phyloP scores from a whole-genome alignment of 768 basidiomycete genomes.

The Lactifluus hygrophoroides region DNA sequence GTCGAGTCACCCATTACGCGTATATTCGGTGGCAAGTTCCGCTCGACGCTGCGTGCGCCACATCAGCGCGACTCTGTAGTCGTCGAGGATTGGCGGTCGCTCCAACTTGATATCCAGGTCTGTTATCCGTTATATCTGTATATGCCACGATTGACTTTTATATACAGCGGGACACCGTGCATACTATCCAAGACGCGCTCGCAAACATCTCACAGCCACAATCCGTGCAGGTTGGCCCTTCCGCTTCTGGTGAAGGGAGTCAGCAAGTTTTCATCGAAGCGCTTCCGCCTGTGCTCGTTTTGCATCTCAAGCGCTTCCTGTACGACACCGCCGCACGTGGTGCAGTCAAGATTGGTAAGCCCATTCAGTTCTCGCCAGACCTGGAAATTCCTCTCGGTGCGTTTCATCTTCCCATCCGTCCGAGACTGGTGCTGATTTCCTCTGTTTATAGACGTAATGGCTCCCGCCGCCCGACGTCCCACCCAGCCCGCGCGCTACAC shows the following conservation, averaged over 20 bases:
- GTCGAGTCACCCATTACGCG: slow-evolving; percentile 82
- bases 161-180: slow-evolving; percentile 57
- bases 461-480: slow-evolving; percentile 35
- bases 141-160: not conserved
- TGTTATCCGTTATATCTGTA: not conserved
- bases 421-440: not conserved
- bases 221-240: slow-evolving; percentile 56
- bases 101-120: slow-evolving; percentile 87
- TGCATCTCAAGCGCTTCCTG: slow-evolving; percentile 87
- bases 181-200: slow-evolving; percentile 78
- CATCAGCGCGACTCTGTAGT: slow-evolving; percentile 80
- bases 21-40: slow-evolving; percentile 90
- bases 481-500: slow-evolving; percentile 56
- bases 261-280: slow-evolving; percentile 71
- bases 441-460: not conserved
- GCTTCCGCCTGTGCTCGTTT: slow-evolving; percentile 73
- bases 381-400: slow-evolving; percentile 66
- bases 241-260: slow-evolving; percentile 53
- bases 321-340: slow-evolving; percentile 71
- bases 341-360: slow-evolving; percentile 82
- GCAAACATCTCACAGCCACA: slow-evolving; percentile 71
- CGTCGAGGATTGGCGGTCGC: slow-evolving; percentile 84
- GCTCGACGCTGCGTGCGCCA: slow-evolving; percentile 73
- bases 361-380: slow-evolving; percentile 67
- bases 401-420: slow-evolving; percentile 13